Evolutionary conservation across 805 yeast species (phyloP), one percentile per base, ranked within the genome.

Genomic region (Schwanniomyces pseudopolymorphus): DNA sequence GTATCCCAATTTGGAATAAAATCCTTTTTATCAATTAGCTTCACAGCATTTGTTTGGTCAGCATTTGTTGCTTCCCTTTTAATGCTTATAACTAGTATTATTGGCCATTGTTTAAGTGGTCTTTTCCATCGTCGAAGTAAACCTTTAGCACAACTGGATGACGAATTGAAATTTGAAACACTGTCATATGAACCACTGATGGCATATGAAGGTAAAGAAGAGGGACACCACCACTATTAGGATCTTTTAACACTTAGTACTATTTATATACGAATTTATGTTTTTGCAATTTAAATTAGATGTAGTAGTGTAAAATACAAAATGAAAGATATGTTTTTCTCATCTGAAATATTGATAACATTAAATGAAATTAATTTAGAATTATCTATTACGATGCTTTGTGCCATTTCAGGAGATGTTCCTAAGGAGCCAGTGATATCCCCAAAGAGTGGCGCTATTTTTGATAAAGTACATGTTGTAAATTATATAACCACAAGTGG

Each of bases 341-440:
- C 35, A 31, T 16, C 35, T 14, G 11, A 14, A 31, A 31, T 17
- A 14, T 31, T 31, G 28, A 26, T 26, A 31, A 31, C 35, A 17
- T 14, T 7, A 27, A 26, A 9, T n/a, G 16, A 14, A 9, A 31
- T 16, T 7, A 13, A 31, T 14, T 14, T 16, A 28, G 20, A 14
- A 14, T 14, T 14, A 14, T 7, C 2, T 8, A 1, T 36, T 38
- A 27, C 8, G 5, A 57, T 57, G 60, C 48, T 56, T 38, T 59
- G 64, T 57, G 47, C 64, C 40, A 58, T 87, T 20, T 85, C 96
- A 10, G 96, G 96, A 9, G 80, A 82, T 49, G 79, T 78, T 0
- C 79, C 90, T 5, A 63, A 58, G n/a, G 72, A 72, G 31, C 92
- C 97, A 0, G 97, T 88, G 7, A 68, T 91, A 1, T 89, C 96